These are phyloP conservation scores for Lindgomyces ingoldianus DNA, from an alignment of 495 filamentous ascomycete species.

Conservation along the genomic window DNA sequence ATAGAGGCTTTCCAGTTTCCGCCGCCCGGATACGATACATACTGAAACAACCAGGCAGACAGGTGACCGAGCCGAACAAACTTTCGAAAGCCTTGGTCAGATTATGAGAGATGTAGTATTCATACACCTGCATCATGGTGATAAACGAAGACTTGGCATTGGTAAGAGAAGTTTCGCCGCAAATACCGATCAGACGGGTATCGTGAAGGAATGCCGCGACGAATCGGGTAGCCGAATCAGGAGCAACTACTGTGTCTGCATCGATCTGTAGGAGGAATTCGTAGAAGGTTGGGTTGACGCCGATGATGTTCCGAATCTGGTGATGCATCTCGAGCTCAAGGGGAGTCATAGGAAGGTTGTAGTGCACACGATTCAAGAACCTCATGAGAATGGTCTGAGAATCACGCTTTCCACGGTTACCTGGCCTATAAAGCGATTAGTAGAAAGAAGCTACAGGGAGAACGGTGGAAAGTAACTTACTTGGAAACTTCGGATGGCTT, in stretches of 20 bases:
- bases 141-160: slow-evolving; percentile 91
- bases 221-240: slow-evolving; percentile 89
- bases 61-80: slow-evolving; percentile 95
- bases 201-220: slow-evolving; percentile 89
- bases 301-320: slow-evolving; percentile 98
- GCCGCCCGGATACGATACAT: slow-evolving; percentile 97
- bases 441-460: neutral
- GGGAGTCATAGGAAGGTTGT: slow-evolving; percentile 93
- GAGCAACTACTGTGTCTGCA: slow-evolving; percentile 91
- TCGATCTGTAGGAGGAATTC: slow-evolving; percentile 97
- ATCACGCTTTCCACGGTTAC: slow-evolving; percentile 98
- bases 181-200: slow-evolving; percentile 86
- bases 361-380: slow-evolving; percentile 97
- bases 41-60: slow-evolving; percentile 94
- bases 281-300: slow-evolving; percentile 97
- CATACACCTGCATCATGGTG: slow-evolving; percentile 99
- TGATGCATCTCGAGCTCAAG: slow-evolving; percentile 98
- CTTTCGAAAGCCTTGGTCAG: slow-evolving; percentile 98
- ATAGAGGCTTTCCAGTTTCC: slow-evolving; percentile 90
- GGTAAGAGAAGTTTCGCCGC: slow-evolving; percentile 89
- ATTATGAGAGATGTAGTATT: slow-evolving; percentile 99
- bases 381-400: slow-evolving; percentile 98
- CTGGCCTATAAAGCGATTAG: slow-evolving; percentile 53
- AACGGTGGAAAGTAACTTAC: neutral
- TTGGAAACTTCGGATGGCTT: slow-evolving; percentile 91